Percentiles rank a stretch among this genome's conserved stretches.
Evolutionary conservation across 2,329 filamentous ascomycete species (phyloP).

Genomic region (Penicillium sp.): DNA sequence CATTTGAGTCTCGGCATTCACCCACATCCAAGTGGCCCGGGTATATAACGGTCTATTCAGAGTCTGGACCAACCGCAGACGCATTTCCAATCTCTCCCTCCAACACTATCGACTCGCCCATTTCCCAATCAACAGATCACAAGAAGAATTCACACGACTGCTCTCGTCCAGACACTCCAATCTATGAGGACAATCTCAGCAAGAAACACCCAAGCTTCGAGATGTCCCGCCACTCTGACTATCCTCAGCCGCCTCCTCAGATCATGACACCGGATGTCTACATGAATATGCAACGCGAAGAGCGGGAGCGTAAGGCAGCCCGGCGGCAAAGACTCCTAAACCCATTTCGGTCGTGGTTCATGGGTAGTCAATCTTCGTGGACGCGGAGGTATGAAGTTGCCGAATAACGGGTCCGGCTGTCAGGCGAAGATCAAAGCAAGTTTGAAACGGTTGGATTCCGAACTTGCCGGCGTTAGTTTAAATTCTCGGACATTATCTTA

Average conservation of each 20-base stretch:
- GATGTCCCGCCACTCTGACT: background rate
- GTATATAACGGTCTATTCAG: background rate
- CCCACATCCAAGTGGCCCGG: background rate
- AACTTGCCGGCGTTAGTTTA: background rate
- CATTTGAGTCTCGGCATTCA: background rate
- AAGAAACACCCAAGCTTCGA: background rate
- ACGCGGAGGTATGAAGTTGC: slow-evolving; percentile 1
- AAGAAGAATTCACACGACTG: background rate
- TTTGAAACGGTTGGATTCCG: background rate
- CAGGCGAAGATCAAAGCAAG: background rate
- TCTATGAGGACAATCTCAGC: background rate
- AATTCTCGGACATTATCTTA: background rate
- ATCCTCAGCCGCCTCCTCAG: slow-evolving; percentile 1
- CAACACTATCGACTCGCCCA: background rate
- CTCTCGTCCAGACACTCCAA: background rate
- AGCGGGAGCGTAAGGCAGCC: slow-evolving; percentile 4
- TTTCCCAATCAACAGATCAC: background rate
- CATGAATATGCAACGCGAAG: slow-evolving; percentile 2
- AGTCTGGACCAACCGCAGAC: background rate
- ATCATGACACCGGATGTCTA: slow-evolving; percentile 8
- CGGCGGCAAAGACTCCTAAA: background rate
- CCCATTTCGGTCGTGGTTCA: slow-evolving; percentile 6
- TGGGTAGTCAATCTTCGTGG: background rate
- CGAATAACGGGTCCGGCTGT: background rate
- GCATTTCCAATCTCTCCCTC: background rate